Conservation (phyloP, 1,284 basidiomycete species). For the Leccinum griseonigrum region DNA sequence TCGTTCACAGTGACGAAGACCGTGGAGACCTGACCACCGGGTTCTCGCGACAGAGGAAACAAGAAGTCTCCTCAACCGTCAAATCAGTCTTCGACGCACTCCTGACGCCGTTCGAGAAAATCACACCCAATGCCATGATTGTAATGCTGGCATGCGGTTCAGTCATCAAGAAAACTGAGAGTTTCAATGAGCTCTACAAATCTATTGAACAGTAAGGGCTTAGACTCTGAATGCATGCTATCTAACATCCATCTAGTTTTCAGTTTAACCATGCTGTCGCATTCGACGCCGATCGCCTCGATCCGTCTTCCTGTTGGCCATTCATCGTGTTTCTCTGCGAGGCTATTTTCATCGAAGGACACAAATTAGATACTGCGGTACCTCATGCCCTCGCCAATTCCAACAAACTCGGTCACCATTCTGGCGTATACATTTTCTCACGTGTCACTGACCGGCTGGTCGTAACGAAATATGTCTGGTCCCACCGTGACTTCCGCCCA, state of each 20-base stretch:
- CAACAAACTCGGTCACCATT: neutral
- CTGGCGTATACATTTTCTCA: neutral
- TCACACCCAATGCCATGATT: neutral
- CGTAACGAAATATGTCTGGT: neutral
- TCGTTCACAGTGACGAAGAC: neutral
- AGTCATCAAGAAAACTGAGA: neutral
- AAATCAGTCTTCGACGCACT: neutral
- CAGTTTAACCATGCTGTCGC: neutral
- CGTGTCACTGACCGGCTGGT: neutral
- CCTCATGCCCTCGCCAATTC: neutral
- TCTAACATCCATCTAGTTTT: neutral
- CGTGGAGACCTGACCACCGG: neutral
- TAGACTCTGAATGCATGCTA: neutral
- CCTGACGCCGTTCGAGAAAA: neutral
- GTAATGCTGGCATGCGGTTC: neutral
- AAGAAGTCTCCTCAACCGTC: neutral
- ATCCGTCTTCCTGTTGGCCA: neutral
- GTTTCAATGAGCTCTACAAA: neutral
- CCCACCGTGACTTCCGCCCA: neutral
- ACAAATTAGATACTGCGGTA: neutral
- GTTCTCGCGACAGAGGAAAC: neutral
- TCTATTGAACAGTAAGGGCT: neutral
- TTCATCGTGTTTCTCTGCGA: neutral
- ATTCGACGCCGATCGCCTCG: neutral
- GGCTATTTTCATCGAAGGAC: neutral